Base-by-base conservation (phyloP, 1,139 yeast species). In the Blastobotrys aristatus region DNA sequence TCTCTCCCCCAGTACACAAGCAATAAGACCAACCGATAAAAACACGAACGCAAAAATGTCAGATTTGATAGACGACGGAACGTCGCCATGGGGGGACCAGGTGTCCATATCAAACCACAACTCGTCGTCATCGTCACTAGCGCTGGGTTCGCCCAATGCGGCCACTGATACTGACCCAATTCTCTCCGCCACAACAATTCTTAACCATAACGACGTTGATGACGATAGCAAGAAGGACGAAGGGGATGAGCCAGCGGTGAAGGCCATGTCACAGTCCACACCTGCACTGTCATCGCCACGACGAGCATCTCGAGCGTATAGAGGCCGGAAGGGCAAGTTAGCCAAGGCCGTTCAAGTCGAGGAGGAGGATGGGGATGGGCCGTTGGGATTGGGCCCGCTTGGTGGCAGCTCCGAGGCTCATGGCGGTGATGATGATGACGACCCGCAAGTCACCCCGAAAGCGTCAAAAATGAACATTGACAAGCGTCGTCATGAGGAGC, bases 21-120 rank as follows among this genome's bases (percentile, higher is more conserved):
- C n/a, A n/a, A n/a, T n/a, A n/a, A n/a, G n/a, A n/a, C n/a, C 17
- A 30, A 30, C 5, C 5, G n/a, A n/a, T 13, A 30, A 30, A 13
- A 33, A 33, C 37, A 17, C 13, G 20, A 33, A 17, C 18, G 16
- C 13, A n/a, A 33, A 33, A 16, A 48, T 48, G 50, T 44, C 47
- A 13, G 48, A 46, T 22, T 33, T 36, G 21, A 21, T 46, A 16
- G 29, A 38, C 11, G 52, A 37, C 17, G 52, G 49, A 11, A 46
- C 53, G 17, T 57, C 60, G 22, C 59, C 61, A 18, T 58, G 61
- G 61, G 61, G 57, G 10, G 61, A 58, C 50, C 60, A 57, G 49
- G 59, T 56, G 21, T 57, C 61, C 18, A 26, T 54, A 36, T 51
- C 56, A n/a, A 46, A 53, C 32, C 51, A 51, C 47, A 55, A 54